Evolutionary conservation across 352 stramenopile genomes (phyloP), one percentile per base, ranked within the genome.

Genomic region (Hyaloperonospora arabidopsidis): DNA sequence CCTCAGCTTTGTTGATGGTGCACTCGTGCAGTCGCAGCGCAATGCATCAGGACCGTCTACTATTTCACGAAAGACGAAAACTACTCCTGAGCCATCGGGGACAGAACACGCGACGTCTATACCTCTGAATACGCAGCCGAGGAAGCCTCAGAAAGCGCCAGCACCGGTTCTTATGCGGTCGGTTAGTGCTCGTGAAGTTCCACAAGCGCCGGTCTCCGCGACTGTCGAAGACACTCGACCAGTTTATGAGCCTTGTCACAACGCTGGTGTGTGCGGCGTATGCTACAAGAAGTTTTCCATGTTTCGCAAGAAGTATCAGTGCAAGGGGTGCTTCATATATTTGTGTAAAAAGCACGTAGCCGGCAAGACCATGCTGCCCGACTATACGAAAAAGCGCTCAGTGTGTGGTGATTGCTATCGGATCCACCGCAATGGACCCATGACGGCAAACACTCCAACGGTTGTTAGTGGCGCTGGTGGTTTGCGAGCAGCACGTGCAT

Each of bases 301-400:
- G 68, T 93, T 93, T 59, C 82, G 82, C 58, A 89, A 87, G 53
- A 87, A 89, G 59, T 88, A 93, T 66, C 76, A 87, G 59, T 93
- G 82, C 75, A 88, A 87, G 60, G 71, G 66, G n/a, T 93, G 82
- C 50, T 81, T 79, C 45, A 72, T 77, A 34, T 84, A 76, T 46
- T 63, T 90, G 45, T 93, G 79, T 49, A 84, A 86, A 56, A 84
- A 87, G 62, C 79, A 90, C 63, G 77, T 90, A n/a, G 76, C 75
- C 14, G 78, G 78, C 21, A 88, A 87, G 54, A 67, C 87, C 23
- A 65, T 78, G 53, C 57, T 86, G 23, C 71, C 72, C 0, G 76
- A 70, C 23, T 75, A 83, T 52, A 35, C 56, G 15, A 87, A 87
- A 70, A 89, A 89, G 58, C 71, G 72, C 19, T 86, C 76, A 0